Evolutionary conservation across 352 stramenopile genomes (phyloP).

Genomic region (Pythium sukuiense): DNA sequence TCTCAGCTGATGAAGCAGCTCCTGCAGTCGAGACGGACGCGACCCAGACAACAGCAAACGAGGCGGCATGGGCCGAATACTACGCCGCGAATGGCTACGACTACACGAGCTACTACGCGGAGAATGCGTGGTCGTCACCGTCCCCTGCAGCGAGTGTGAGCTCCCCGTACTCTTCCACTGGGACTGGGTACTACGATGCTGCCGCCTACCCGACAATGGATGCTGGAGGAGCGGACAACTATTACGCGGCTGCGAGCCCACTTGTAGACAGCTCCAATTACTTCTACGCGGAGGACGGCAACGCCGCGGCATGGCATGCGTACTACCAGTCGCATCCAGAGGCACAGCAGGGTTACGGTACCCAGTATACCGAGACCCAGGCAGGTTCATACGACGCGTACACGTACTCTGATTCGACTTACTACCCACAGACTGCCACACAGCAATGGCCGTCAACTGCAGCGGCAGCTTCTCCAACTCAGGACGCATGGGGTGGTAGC

Average conservation of each 20-base stretch:
- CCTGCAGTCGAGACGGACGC: neutral
- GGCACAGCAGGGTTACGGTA: constrained; percentile 1
- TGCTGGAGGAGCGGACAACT: neutral
- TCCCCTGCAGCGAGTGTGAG: neutral
- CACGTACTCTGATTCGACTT: neutral
- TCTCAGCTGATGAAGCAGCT: neutral
- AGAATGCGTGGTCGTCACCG: constrained; percentile 6
- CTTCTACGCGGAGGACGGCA: constrained; percentile 34
- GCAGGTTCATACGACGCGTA: constrained; percentile 1
- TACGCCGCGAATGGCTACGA: constrained; percentile 13
- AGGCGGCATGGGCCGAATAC: neutral
- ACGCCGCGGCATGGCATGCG: constrained; percentile 31
- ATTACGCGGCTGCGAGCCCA: neutral
- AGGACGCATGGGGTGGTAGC: neutral
- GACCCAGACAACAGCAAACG: neutral
- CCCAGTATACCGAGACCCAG: neutral
- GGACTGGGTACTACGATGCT: neutral
- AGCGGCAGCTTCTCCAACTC: neutral
- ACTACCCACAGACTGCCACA: neutral
- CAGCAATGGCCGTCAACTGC: neutral
- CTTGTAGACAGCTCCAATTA: constrained; percentile 35
- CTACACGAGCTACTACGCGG: constrained; percentile 10
- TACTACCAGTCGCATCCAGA: constrained; percentile 30
- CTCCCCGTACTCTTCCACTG: constrained; percentile 5
- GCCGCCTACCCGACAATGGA: neutral